Evolutionary conservation across 2,329 filamentous ascomycete species (phyloP), one percentile per base, ranked within the genome.

Genomic region (Fusarium lateritium): DNA sequence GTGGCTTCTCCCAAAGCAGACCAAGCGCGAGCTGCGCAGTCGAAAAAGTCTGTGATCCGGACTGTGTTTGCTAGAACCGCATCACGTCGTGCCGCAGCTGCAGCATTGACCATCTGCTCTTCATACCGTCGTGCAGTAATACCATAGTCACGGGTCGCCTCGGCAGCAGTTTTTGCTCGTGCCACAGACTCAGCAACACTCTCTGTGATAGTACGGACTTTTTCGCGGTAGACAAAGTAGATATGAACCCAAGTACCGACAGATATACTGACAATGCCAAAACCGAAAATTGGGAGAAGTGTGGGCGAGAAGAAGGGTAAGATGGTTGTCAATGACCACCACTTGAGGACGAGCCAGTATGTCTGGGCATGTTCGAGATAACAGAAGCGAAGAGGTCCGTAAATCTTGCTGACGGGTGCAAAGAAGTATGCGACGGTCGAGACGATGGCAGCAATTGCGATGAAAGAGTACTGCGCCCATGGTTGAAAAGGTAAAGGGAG

Each of bases 301-400:
- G 43, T 21, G 0, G 55, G 65, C 1, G 55, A 69, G 11, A 68
- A 69, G 46, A 68, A 69, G 7, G 67, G 61, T 0, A 68, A 38
- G 1, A 68, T 31, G 2, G 65, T 55, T 1, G 61, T 66, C 0
- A 68, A 31, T 0, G 65, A 68, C 65, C 65, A 69, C 65, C 65
- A 68, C 13, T 68, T 69, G 3, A 69, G 36, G 0, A 68, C 45
- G 0, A 69, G 46, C 65, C 65, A 68, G 15, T 68, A 68, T 10
- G 65, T 68, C 13, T 68, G 65, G 1, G 65, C 46, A 14, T 68
- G 65, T 15, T 68, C 65, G 6, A 68, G 60, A 15, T 68, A 68
- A 14, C 65, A 68, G 24, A 68, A 68, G 2, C 65, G 65, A 6
- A 68, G 65, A 2, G 65, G 65, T 0, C 65, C 65, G 6, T 54